phyloP scores from a whole-genome alignment of 2,329 filamentous ascomycete species.

The Fusarium verrucosum region DNA sequence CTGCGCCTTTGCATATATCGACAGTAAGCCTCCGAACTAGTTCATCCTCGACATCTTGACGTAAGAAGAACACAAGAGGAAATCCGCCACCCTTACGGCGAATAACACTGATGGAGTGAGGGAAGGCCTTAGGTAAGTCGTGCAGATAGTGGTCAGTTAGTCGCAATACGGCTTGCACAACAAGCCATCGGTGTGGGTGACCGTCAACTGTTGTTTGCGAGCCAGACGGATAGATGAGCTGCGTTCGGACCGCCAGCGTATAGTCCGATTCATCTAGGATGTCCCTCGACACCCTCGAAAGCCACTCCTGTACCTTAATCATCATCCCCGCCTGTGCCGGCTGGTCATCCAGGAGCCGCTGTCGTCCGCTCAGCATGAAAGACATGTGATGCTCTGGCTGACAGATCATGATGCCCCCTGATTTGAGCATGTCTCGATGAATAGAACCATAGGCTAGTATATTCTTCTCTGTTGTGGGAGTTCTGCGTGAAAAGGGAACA shows the following conservation, averaged over 20 bases:
- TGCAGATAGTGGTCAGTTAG: slow-evolving; percentile 54
- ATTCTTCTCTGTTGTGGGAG: slow-evolving; percentile 45
- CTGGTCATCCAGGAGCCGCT: slow-evolving; percentile 62
- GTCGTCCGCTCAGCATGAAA: slow-evolving; percentile 69
- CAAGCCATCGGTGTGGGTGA: slow-evolving; percentile 62
- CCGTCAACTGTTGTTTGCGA: slow-evolving; percentile 61
- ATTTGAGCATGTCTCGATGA: slow-evolving; percentile 52
- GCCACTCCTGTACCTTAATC: slow-evolving; percentile 61
- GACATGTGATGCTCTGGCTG: slow-evolving; percentile 73
- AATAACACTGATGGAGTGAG: slow-evolving; percentile 51
- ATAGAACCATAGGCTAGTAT: slow-evolving; percentile 46
- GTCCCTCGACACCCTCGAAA: slow-evolving; percentile 63
- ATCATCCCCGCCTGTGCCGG: slow-evolving; percentile 57
- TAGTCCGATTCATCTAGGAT: slow-evolving; percentile 72
- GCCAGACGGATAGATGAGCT: slow-evolving; percentile 68
- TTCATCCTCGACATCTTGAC: slow-evolving; percentile 57
- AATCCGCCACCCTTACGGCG: slow-evolving; percentile 31
- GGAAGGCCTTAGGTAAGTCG: slow-evolving; percentile 50
- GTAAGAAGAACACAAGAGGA: slow-evolving; percentile 66
- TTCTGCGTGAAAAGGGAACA: slow-evolving; percentile 66
- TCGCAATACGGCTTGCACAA: slow-evolving; percentile 53
- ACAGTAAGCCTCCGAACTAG: slow-evolving; percentile 44
- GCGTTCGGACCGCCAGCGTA: slow-evolving; percentile 63
- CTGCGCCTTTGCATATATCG: slow-evolving; percentile 36
- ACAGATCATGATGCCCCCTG: slow-evolving; percentile 64